phyloP scores from a whole-genome alignment of 306 rosid species.

The Lupinus albus region DNA sequence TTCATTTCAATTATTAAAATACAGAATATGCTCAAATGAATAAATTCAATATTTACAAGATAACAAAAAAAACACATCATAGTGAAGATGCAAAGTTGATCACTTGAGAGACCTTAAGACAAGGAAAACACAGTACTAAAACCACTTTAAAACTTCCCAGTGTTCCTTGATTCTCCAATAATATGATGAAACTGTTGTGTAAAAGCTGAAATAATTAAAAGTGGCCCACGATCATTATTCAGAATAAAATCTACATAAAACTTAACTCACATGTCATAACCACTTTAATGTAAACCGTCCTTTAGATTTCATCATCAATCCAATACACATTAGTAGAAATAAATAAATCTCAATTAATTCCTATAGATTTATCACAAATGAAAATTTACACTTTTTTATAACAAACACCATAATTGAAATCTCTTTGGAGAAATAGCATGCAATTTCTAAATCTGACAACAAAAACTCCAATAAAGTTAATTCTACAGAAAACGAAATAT shows the following conservation, averaged over 20 bases:
- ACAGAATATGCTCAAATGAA: too few relatives aligned
- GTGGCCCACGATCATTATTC: background rate
- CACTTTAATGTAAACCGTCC: background rate
- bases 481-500: background rate
- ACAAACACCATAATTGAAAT: background rate
- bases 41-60: too few relatives aligned
- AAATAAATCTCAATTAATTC: conserved; percentile 4
- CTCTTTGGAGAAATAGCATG: background rate
- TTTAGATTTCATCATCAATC: background rate
- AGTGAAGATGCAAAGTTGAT: too few relatives aligned
- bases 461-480: background rate
- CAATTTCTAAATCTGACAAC: conserved; percentile 9
- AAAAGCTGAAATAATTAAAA: conserved; percentile 15
- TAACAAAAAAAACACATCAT: too few relatives aligned
- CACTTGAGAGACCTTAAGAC: too few relatives aligned
- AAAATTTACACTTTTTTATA: background rate
- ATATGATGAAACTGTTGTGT: conserved; percentile 12
- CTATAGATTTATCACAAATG: conserved; percentile 26
- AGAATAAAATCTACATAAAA: conserved; percentile 3
- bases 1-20: too few relatives aligned
- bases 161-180: conserved; percentile 13
- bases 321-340: background rate
- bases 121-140: too few relatives aligned
- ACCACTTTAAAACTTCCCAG: too few relatives aligned
- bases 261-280: background rate